phyloP scores from a whole-genome alignment of 2,329 filamentous ascomycete genomes.

The Thyridium curvatum region DNA sequence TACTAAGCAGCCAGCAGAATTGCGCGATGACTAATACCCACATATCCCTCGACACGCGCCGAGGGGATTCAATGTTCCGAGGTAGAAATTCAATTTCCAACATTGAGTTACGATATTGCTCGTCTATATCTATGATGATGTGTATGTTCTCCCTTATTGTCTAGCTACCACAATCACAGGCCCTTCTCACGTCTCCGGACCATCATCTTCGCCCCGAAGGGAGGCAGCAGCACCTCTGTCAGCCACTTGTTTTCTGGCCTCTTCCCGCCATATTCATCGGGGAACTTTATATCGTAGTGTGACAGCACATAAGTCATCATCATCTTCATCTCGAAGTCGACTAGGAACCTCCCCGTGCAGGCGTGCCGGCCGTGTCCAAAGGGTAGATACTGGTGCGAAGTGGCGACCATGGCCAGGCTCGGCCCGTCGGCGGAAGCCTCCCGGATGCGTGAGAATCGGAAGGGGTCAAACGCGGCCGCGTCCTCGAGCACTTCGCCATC shows the following conservation, averaged over 20 bases:
- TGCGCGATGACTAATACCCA: too few species aligned
- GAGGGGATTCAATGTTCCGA: too few species aligned
- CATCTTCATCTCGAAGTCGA: conserved; percentile 30
- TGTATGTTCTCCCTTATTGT: too few species aligned
- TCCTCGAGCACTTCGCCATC: conserved; percentile 24
- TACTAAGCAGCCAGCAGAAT: too few species aligned
- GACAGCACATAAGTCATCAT: conserved; percentile 16
- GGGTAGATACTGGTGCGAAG: conserved; percentile 13
- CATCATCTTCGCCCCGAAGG: conserved; percentile 4
- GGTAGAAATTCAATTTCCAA: too few species aligned
- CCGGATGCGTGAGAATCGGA: conserved; percentile 28
- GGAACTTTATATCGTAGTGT: conserved; percentile 16
- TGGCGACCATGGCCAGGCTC: conserved; percentile 11
- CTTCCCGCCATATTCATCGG: conserved; percentile 17
- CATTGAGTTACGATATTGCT: too few species aligned
- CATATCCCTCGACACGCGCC: too few species aligned
- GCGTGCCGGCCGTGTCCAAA: conserved; percentile 33
- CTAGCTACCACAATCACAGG: not conserved
- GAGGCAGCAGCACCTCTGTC: conserved; percentile 5
- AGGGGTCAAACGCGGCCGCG: conserved; percentile 30
- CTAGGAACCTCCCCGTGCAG: conserved; percentile 32
- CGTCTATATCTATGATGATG: too few species aligned
- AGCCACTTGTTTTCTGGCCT: conserved; percentile 5
- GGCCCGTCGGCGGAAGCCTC: conserved; percentile 13
- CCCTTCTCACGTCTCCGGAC: conserved; percentile 2